Base-by-base conservation (phyloP, 1,284 basidiomycete genomes). In the Ustilago lituana region DNA sequence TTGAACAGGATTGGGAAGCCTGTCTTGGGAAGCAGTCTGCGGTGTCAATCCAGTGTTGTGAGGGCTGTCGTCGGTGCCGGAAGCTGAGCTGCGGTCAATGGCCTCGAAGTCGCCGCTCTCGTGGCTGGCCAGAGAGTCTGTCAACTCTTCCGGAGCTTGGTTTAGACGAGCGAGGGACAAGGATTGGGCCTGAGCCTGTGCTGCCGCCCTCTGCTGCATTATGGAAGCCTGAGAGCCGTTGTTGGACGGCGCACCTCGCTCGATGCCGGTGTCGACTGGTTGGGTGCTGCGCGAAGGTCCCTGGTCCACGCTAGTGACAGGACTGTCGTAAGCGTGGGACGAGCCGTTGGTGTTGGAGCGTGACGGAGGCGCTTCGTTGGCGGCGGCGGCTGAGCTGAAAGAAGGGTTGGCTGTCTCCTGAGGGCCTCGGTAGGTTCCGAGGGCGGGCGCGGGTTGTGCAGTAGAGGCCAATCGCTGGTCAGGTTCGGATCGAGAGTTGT, bases 141-240 rank as follows among this genome's bases (percentile, higher is more conserved):
- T 36, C 10, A 43, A 24, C 11, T 57, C 46, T 15, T 58, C 70
- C 8, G 44, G 22, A 23, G 47, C 51, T 19, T 59, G 44, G 15
- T n/a, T 26, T 2, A 44, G 39, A 4, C 36, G 49, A 32, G 43
- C 53, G 17, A 51, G 51, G 4, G 58, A 58, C 27, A 66, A 41
- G 31, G 59, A 58, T 24, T 76, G 71, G 5, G 72, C 72, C 26
- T 66, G 59, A 2, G 72, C 62, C 54, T 72, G 70, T 10, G 76
- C 76, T 19, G 74, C 73, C 1, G 74, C 74, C 14, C 75, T 57
- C 48, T 77, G 75, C 46, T 75, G 69, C 62, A 78, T 78, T 46
- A 77, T 76, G 26, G 73, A 74, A 10, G 49, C 45, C 20, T 77
- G 74, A 11, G 44, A 32, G 19, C 41, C 49, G 17, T 37, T 51